phyloP scores from a whole-genome alignment of 345 rosid species.

The Kandelia obovata region DNA sequence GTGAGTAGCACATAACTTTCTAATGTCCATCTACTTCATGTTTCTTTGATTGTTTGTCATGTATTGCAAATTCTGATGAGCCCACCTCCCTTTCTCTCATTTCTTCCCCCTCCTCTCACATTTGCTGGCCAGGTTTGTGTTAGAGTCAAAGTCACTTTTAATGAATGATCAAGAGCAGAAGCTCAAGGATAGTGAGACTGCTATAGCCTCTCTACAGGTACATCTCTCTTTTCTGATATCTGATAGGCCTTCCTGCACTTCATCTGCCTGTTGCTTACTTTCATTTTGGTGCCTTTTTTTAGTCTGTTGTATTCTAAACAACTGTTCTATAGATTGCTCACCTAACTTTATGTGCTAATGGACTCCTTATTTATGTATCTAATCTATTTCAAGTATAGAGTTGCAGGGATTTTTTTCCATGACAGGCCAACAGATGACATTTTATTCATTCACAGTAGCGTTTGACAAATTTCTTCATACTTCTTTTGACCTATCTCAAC shows the following conservation, averaged over 20 bases:
- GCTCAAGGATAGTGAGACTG: conserved; percentile 78
- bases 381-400: background rate
- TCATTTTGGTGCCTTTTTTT: background rate
- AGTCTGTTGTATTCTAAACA: too few relatives aligned
- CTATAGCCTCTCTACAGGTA: conserved; percentile 73
- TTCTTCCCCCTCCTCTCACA: conserved; percentile 16
- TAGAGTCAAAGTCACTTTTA: conserved; percentile 68
- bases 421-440: background rate
- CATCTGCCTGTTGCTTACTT: background rate
- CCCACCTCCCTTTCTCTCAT: background rate
- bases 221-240: background rate
- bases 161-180: conserved; percentile 79
- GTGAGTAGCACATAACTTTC: conserved; percentile 50
- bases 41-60: conserved; percentile 4
- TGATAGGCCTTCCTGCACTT: background rate
- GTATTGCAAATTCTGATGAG: conserved; percentile 21
- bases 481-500: background rate
- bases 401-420: too few relatives aligned
- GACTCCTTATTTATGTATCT: background rate
- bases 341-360: too few relatives aligned
- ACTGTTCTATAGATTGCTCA: too few relatives aligned
- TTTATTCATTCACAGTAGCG: background rate
- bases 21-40: conserved; percentile 3
- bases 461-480: background rate
- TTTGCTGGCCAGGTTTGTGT: conserved; percentile 62